Conservation (phyloP, 2,329 filamentous ascomycete species). For the Lecanicillium sp. region DNA sequence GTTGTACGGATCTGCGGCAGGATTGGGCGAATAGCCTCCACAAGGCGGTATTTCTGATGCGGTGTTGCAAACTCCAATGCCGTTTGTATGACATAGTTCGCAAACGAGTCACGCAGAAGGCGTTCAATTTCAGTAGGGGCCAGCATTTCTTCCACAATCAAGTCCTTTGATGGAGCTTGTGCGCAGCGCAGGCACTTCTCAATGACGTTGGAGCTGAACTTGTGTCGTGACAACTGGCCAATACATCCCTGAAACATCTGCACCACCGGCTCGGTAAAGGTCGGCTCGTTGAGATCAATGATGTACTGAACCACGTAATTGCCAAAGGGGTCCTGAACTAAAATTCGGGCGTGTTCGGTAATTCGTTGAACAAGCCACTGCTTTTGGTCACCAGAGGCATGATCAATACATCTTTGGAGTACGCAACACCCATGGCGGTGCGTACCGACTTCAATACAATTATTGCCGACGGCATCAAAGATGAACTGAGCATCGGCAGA, state of each 20-base stretch:
- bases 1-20: slow-evolving; percentile 80
- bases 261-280: slow-evolving; percentile 85
- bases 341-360: slow-evolving; percentile 74
- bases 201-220: slow-evolving; percentile 98
- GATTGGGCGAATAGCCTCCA: slow-evolving; percentile 79
- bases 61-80: slow-evolving; percentile 78
- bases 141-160: slow-evolving; percentile 78
- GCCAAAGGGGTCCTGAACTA: slow-evolving; percentile 95
- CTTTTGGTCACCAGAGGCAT: slow-evolving; percentile 86
- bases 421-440: slow-evolving; percentile 98
- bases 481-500: slow-evolving; percentile 87
- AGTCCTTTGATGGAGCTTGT: slow-evolving; percentile 62
- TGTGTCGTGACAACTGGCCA: slow-evolving; percentile 76
- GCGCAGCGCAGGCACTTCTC: slow-evolving; percentile 92
- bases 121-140: slow-evolving; percentile 70
- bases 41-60: slow-evolving; percentile 63
- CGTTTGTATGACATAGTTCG: slow-evolving; percentile 97
- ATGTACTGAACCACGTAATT: slow-evolving; percentile 99
- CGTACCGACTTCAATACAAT: slow-evolving; percentile 87
- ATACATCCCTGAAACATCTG: slow-evolving; percentile 67
- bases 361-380: slow-evolving; percentile 78
- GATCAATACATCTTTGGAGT: slow-evolving; percentile 94
- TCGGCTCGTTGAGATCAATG: slow-evolving; percentile 79
- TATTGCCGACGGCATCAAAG: slow-evolving; percentile 81
- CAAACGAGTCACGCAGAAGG: slow-evolving; percentile 84